These are phyloP conservation scores for Cladosporium sp. DNA, from an alignment of 2,329 filamentous ascomycete species.

Conservation along the genomic window DNA sequence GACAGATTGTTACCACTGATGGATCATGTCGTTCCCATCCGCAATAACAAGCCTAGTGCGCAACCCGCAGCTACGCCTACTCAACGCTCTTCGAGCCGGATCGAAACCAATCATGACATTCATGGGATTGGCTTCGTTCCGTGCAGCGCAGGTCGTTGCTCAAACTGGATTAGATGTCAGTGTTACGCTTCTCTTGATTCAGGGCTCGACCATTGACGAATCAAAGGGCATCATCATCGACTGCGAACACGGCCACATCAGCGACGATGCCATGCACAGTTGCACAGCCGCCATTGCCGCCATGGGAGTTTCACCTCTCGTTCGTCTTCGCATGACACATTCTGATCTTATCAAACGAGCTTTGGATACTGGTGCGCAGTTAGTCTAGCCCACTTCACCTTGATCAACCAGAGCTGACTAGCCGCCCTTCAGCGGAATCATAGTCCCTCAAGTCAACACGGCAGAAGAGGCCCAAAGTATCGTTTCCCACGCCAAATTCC, in stretches of 20 bases:
- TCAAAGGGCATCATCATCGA: constrained; percentile 54
- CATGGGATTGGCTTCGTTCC: constrained; percentile 44
- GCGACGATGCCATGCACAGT: constrained; percentile 52
- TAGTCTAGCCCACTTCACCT: too few relatives aligned
- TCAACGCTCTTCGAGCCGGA: constrained; percentile 43
- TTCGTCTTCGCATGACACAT: constrained; percentile 49
- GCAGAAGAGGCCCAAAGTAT: constrained; percentile 48
- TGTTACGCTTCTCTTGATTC: too few relatives aligned
- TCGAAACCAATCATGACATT: constrained; percentile 28
- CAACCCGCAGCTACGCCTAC: constrained; percentile 35
- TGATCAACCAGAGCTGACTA: too few relatives aligned
- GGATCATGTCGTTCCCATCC: too few relatives aligned
- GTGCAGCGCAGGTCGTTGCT: constrained; percentile 54
- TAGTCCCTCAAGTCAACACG: constrained; percentile 50
- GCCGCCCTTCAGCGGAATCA: constrained; percentile 33
- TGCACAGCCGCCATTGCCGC: constrained; percentile 44
- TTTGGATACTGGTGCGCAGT: constrained; percentile 54
- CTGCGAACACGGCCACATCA: constrained; percentile 52
- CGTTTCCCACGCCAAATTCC: constrained; percentile 50
- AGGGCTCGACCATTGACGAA: background rate
- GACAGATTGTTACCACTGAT: too few relatives aligned
- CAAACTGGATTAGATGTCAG: constrained; percentile 60
- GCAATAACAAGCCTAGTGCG: too few relatives aligned
- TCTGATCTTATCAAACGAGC: constrained; percentile 56
- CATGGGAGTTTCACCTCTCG: constrained; percentile 36